phyloP scores from a whole-genome alignment of 176 grass and related monocot genomes.

The Urochloa ruziziensis region DNA sequence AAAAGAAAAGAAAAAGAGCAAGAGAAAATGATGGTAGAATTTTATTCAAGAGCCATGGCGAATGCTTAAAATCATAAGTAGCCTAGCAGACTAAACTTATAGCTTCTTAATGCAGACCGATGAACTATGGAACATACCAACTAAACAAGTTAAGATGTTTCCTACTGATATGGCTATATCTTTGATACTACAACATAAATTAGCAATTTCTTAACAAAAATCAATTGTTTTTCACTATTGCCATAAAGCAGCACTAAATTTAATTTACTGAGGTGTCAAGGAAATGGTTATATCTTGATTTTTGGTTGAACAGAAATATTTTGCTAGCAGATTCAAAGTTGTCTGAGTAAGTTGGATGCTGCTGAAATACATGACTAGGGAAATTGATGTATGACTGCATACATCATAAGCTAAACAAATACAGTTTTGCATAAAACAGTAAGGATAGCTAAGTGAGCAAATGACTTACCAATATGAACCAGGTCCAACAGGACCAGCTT shows the following conservation, averaged over 20 bases:
- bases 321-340: neutral
- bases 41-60: neutral
- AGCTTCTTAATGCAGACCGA: neutral
- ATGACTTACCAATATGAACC: slow-evolving; percentile 89
- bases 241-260: neutral
- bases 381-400: neutral
- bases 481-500: slow-evolving; percentile 69
- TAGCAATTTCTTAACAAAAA: neutral
- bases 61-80: neutral
- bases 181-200: neutral
- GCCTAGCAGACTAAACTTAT: neutral
- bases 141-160: neutral
- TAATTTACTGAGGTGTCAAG: neutral
- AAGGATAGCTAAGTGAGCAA: neutral
- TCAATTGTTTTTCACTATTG: neutral
- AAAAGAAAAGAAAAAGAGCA: neutral
- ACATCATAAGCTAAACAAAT: slow-evolving; percentile 14
- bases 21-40: neutral
- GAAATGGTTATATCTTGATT: neutral
- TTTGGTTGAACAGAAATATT: neutral
- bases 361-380: slow-evolving; percentile 18
- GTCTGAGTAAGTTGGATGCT: neutral
- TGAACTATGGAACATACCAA: neutral
- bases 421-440: neutral
- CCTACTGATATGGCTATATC: neutral